Base-by-base conservation (phyloP, 306 rosid species). In the Glycine soja region DNA sequence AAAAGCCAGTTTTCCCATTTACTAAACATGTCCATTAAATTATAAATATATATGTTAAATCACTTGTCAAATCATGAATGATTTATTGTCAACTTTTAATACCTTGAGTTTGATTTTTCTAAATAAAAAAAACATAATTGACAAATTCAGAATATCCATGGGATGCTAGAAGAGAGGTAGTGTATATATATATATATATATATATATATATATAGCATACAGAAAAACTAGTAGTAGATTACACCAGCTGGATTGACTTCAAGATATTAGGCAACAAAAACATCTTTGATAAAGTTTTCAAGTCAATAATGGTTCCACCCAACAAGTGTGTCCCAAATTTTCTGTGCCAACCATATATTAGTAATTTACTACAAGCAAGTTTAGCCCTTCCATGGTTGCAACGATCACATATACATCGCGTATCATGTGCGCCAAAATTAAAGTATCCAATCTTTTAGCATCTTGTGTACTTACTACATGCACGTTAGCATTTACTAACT, bases 401-500 rank as follows among this genome's bases (percentile, higher is more conserved):
- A 40, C n/a, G n/a, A 69, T 19, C 14, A 18, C 19, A 67, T 45
- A 64, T 64, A 72, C 75, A 56, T 65, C 6, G 76, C 4, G 36
- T 24, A 63, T 86, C 89, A 89, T 84, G 93, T 86, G 92, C 85
- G 68, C 5, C 65, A 52, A 78, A 86, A 15, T 78, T 59, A 59
- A 70, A 69, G 87, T 88, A 85, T 87, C 88, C 43, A 86, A 80
- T 79, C 83, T 56, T 36, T 0, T 38, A 74, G 72, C 93, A 81
- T 85, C 88, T 84, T 85, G 70, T 61, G 82, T 75, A 56, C 82
- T 88, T 85, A 85, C 86, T 87, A 73, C 89, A 45, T 70, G 83
- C 92, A 87, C 85, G 94, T 85, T 85, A 81, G 87, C 87, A 82
- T 89, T 87, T 81, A 84, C 85, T 89, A 74, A 71, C 61, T 79